Percentiles rank a stretch among this genome's conserved stretches.
Conservation (phyloP, 1,139 yeast species). For the Geotrichum siamense region DNA sequence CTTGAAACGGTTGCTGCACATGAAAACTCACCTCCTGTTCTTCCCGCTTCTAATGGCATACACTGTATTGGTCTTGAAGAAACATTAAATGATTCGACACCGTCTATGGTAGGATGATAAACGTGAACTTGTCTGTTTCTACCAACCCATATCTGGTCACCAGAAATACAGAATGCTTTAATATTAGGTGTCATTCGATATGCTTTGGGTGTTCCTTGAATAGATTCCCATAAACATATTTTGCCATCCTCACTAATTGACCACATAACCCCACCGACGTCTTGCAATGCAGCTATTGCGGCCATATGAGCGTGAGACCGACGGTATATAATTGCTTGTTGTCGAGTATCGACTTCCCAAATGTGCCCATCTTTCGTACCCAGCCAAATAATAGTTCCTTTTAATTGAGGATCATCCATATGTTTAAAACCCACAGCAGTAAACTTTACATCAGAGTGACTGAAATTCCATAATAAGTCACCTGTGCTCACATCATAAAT, state of each 20-base stretch:
- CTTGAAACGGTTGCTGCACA: slow-evolving; percentile 29
- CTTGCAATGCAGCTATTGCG: slow-evolving; percentile 29
- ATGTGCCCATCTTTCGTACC: slow-evolving; percentile 37
- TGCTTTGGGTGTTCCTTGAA: slow-evolving; percentile 29
- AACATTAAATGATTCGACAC: slow-evolving; percentile 23
- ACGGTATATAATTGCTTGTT: slow-evolving; percentile 21
- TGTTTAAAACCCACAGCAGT: slow-evolving; percentile 27
- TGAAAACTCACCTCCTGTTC: slow-evolving; percentile 30
- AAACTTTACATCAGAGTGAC: slow-evolving; percentile 27
- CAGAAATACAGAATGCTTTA: slow-evolving; percentile 27
- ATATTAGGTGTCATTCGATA: slow-evolving; percentile 31
- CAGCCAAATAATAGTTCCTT: slow-evolving; percentile 31
- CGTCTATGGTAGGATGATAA: slow-evolving; percentile 29
- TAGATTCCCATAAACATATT: slow-evolving; percentile 33
- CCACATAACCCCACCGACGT: slow-evolving; percentile 30
- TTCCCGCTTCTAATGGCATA: slow-evolving; percentile 14
- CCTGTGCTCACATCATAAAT: slow-evolving; percentile 29
- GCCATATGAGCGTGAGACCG: slow-evolving; percentile 30
- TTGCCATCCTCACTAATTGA: slow-evolving; percentile 39
- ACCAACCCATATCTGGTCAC: slow-evolving; percentile 35
- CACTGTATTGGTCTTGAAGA: slow-evolving; percentile 29
- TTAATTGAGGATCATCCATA: slow-evolving; percentile 18
- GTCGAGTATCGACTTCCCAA: slow-evolving; percentile 28
- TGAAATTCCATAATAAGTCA: slow-evolving; percentile 25
- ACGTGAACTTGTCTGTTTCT: slow-evolving; percentile 32